These are phyloP conservation scores for Backusella circina DNA, from an alignment of 192 early-diverging fungal genomes.

Conservation along the genomic window DNA sequence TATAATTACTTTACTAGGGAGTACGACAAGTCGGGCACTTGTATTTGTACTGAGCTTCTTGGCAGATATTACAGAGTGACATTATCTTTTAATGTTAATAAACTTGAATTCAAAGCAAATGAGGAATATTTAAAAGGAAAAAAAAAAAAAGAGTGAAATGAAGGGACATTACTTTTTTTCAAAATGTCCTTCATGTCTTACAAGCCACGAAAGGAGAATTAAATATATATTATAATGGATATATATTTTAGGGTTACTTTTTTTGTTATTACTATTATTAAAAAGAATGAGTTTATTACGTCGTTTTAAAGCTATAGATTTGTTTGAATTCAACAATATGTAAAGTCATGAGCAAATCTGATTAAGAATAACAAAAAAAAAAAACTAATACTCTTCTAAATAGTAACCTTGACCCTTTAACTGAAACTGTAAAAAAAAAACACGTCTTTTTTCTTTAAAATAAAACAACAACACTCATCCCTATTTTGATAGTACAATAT, in stretches of 20 bases:
- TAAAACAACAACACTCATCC: not conserved
- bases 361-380: not conserved
- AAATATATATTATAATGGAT: not conserved
- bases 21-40: constrained; percentile 29
- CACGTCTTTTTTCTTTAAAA: not conserved
- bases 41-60: constrained; percentile 17
- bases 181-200: not conserved
- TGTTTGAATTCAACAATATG: constrained; percentile 94
- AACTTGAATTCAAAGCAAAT: not conserved
- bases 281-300: constrained; percentile 30
- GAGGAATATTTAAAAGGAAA: not conserved
- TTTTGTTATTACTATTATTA: not conserved
- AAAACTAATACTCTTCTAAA: not conserved
- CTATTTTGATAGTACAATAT: constrained; percentile 75
- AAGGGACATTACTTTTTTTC: not conserved
- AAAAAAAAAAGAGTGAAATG: not conserved
- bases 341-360: constrained; percentile 31
- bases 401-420: constrained; percentile 89
- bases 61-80: constrained; percentile 17
- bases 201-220: not conserved
- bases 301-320: constrained; percentile 73
- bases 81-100: not conserved
- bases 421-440: constrained; percentile 75
- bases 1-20: constrained; percentile 24
- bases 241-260: not conserved